Evolutionary conservation across 2,329 filamentous ascomycete genomes (phyloP), one percentile per base, ranked within the genome.

Genomic region (Colletotrichum truncatum): DNA sequence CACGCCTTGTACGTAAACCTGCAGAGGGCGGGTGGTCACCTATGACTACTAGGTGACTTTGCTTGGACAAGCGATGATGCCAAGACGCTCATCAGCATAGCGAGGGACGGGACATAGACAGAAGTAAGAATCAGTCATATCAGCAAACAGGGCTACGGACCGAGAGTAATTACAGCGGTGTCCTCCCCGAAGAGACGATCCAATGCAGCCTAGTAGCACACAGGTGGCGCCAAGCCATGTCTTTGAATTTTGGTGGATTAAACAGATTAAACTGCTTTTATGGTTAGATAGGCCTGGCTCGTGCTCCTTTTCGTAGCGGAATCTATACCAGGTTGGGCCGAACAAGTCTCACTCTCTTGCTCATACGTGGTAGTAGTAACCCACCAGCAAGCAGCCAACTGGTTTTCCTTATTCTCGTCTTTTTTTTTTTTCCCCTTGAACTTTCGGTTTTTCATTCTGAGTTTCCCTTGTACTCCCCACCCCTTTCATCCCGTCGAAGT

Each of bases 1-100:
- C 32, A 23, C 57, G 62, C 49, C 56, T 36, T 14, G 41, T 61
- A 65, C 56, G 62, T 65, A 62, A 49, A 55, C 28, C 32, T 65
- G 62, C 62, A 65, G 54, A 43, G 34, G 26, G n/a, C n/a, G 30
- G 16, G 39, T 30, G 16, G 58, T 56, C n/a, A 36, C 39, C 26
- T 11, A 45, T 48, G 26, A 16, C 46, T 34, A 21, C 34, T 46
- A 9, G 26, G 25, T 21, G 23, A 34, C 45, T 23, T 11, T 26
- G 12, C 36, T 41, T 30, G 52, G 36, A 26, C n/a, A 28, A 18
- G 36, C n/a, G 25, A 18, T 28, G 23, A n/a, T 36, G 39, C 53
- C 28, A 45, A 46, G 38, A 56, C 28, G 39, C 38, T 34, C 38
- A 54, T 54, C 36, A 43, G 36, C 36, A 16, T 11, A 26, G 51